phyloP scores from a whole-genome alignment of 2,329 filamentous ascomycete genomes.

The Cladosporium austrohemisphaericum region DNA sequence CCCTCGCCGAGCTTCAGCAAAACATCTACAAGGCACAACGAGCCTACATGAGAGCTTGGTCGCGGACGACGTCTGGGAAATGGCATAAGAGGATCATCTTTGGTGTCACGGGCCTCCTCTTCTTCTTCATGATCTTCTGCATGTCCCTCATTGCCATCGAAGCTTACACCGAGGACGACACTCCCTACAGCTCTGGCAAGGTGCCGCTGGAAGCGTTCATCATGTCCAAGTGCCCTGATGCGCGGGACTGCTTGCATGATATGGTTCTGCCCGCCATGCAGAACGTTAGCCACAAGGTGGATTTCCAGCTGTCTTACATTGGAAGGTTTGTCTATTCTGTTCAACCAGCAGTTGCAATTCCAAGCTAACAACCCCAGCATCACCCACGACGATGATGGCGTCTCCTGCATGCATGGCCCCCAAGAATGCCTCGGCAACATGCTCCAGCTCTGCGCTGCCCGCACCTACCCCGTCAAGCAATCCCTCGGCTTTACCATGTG shows the following conservation, averaged over 20 bases:
- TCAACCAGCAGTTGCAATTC: conserved; percentile 63
- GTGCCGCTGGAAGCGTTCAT: conserved; percentile 91
- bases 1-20: conserved; percentile 29
- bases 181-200: conserved; percentile 24
- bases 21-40: conserved; percentile 31
- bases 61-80: conserved; percentile 28
- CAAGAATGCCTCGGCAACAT: conserved; percentile 92
- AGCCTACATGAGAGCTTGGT: conserved; percentile 33
- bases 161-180: conserved; percentile 23
- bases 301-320: conserved; percentile 89
- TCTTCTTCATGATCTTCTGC: conserved; percentile 27
- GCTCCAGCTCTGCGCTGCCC: conserved; percentile 82
- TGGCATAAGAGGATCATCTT: conserved; percentile 33
- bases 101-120: conserved; percentile 26
- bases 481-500: conserved; percentile 94
- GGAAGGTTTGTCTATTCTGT: conserved; percentile 59
- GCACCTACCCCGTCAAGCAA: conserved; percentile 78
- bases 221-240: conserved; percentile 92
- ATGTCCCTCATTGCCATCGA: conserved; percentile 24
- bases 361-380: conserved; percentile 41
- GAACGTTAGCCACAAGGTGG: conserved; percentile 73
- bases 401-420: conserved; percentile 85
- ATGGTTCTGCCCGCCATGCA: conserved; percentile 86
- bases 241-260: conserved; percentile 73
- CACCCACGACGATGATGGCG: conserved; percentile 70